phyloP scores from a whole-genome alignment of 495 filamentous ascomycete species.

The Penicillium samsonianum region DNA sequence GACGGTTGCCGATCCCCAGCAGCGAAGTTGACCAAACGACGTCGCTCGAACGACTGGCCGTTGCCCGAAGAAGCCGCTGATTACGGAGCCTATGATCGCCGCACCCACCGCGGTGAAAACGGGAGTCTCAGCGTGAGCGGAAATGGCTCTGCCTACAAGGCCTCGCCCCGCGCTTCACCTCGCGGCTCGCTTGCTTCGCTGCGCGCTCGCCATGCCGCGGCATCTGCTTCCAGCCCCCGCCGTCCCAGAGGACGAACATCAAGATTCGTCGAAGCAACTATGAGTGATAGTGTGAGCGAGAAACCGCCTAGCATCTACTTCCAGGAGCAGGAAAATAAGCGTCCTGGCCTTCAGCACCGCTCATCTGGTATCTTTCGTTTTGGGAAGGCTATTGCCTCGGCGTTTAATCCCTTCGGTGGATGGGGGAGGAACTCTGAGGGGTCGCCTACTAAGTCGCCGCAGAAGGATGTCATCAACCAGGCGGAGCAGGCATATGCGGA shows the following conservation, averaged over 20 bases:
- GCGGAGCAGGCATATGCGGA: slow-evolving; percentile 61
- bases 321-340: slow-evolving; percentile 37
- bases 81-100: slow-evolving; percentile 21
- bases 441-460: slow-evolving; percentile 23
- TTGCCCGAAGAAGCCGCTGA: slow-evolving; percentile 36
- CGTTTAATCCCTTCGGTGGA: slow-evolving; percentile 55
- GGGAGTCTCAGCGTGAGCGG: slow-evolving; percentile 3
- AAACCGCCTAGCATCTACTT: slow-evolving; percentile 65
- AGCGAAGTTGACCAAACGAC: slow-evolving; percentile 44
- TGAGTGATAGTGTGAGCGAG: slow-evolving; percentile 73
- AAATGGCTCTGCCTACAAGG: slow-evolving; percentile 10
- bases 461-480: slow-evolving; percentile 47
- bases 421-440: slow-evolving; percentile 42
- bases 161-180: slow-evolving; percentile 36
- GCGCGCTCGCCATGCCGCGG: slow-evolving; percentile 23
- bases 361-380: slow-evolving; percentile 59
- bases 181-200: slow-evolving; percentile 24
- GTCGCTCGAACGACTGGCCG: slow-evolving; percentile 53
- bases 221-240: slow-evolving; percentile 22
- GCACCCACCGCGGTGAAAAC: slow-evolving; percentile 15
- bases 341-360: slow-evolving; percentile 17
- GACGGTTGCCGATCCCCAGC: slow-evolving; percentile 28
- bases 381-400: slow-evolving; percentile 56
- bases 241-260: slow-evolving; percentile 48
- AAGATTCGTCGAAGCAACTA: slow-evolving; percentile 71